Evolutionary conservation across 2,329 filamentous ascomycete species (phyloP).

Genomic region (Botrytis byssoidea): DNA sequence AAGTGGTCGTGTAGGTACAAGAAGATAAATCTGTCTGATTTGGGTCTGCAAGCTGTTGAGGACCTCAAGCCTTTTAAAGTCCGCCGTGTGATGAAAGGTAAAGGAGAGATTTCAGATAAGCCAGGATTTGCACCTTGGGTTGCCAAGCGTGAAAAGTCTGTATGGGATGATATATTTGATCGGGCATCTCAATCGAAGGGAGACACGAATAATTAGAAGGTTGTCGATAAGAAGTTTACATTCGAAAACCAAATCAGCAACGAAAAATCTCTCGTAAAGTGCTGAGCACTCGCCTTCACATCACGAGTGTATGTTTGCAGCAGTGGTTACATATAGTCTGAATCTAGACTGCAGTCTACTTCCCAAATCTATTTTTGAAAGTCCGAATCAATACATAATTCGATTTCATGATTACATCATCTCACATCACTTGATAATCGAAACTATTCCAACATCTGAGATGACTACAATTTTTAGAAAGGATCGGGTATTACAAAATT

Average conservation of each 20-base stretch:
- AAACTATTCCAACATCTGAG: too few species aligned
- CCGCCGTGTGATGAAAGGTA: slow-evolving; percentile 1
- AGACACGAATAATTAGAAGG: neutral
- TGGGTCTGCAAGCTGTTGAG: neutral
- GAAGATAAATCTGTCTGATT: slow-evolving; percentile 2
- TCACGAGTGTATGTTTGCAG: neutral
- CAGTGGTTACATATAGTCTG: neutral
- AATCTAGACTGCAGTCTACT: neutral
- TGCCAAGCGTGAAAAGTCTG: neutral
- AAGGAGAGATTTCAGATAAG: slow-evolving; percentile 3
- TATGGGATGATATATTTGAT: neutral
- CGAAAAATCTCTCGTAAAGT: too few species aligned
- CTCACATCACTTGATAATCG: too few species aligned
- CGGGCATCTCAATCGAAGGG: too few species aligned
- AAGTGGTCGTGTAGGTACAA: slow-evolving; percentile 12
- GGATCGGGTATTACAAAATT: too few species aligned
- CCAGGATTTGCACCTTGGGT: slow-evolving; percentile 2
- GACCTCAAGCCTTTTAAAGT: neutral
- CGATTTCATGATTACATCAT: too few species aligned
- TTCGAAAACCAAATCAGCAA: neutral
- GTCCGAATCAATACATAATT: too few species aligned
- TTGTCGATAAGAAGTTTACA: too few species aligned
- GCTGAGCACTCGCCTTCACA: neutral
- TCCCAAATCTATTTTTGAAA: neutral
- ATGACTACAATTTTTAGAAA: too few species aligned